Percentiles rank a stretch among this genome's conserved stretches.
Evolutionary conservation across 2,329 filamentous ascomycete species (phyloP).

Genomic region (Penicillium frequentans): DNA sequence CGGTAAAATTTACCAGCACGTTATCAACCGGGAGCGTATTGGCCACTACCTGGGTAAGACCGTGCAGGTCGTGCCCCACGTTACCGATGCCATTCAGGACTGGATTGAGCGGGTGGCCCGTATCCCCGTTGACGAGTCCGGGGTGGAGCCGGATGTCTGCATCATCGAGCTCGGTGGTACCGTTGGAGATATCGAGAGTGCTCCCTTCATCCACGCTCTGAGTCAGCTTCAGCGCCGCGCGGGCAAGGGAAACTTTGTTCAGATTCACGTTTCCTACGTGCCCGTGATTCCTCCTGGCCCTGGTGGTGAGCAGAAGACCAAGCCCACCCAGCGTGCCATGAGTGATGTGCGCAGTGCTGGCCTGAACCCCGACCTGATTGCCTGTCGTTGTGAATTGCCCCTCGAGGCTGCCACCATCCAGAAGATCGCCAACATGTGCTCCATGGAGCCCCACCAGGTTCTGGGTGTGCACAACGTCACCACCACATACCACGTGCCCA

Average conservation of each 20-base stretch:
- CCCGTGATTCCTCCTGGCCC: slow-evolving; percentile 59
- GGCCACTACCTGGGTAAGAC: slow-evolving; percentile 86
- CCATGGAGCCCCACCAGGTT: slow-evolving; percentile 82
- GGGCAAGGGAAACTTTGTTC: slow-evolving; percentile 77
- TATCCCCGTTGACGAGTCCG: slow-evolving; percentile 82
- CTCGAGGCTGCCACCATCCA: slow-evolving; percentile 72
- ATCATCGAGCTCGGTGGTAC: slow-evolving; percentile 64
- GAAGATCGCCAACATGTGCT: slow-evolving; percentile 88
- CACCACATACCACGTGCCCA: slow-evolving; percentile 89
- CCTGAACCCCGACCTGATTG: slow-evolving; percentile 76
- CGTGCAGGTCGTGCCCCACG: slow-evolving; percentile 87
- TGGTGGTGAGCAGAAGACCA: slow-evolving; percentile 82
- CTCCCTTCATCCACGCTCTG: slow-evolving; percentile 84
- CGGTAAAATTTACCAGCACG: slow-evolving; percentile 90
- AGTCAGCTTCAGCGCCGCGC: slow-evolving; percentile 72
- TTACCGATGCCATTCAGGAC: slow-evolving; percentile 88
- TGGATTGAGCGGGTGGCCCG: slow-evolving; percentile 86
- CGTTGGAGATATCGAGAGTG: slow-evolving; percentile 77
- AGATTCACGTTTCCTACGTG: slow-evolving; percentile 78
- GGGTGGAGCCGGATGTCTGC: slow-evolving; percentile 83
- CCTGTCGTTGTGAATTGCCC: slow-evolving; percentile 81
- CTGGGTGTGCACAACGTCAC: slow-evolving; percentile 83
- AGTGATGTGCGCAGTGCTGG: slow-evolving; percentile 80
- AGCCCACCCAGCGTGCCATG: slow-evolving; percentile 91
- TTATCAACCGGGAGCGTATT: slow-evolving; percentile 71